Evolutionary conservation across 352 stramenopile genomes (phyloP).

Genomic region (Pythium plurisporium): DNA sequence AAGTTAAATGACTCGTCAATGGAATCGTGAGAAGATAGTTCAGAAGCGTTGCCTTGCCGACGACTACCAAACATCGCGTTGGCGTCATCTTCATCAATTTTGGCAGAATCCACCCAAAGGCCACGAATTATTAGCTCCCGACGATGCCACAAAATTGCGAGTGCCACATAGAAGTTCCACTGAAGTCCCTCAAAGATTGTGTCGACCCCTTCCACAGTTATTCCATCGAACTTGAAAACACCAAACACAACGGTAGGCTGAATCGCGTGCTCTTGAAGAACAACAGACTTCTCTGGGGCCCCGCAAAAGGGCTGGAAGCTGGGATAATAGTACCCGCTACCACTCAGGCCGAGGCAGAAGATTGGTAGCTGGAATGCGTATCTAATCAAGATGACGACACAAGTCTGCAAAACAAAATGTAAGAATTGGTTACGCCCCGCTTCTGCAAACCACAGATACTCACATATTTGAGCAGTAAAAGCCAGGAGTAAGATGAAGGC

Average conservation of each 20-base stretch:
- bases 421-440: too few relatives aligned
- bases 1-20: constrained; percentile 68
- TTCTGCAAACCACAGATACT: constrained; percentile 26
- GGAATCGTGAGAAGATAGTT: constrained; percentile 65
- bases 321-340: constrained; percentile 58
- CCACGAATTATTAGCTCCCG: constrained; percentile 73
- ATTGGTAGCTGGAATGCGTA: constrained; percentile 84
- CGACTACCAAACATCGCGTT: constrained; percentile 22
- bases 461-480: constrained; percentile 80
- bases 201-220: constrained; percentile 30
- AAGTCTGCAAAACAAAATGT: constrained; percentile 23
- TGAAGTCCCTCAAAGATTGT: constrained; percentile 66
- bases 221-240: constrained; percentile 84
- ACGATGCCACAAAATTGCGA: constrained; percentile 77
- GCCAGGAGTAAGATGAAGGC: constrained; percentile 56
- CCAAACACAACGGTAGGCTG: constrained; percentile 78
- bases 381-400: constrained; percentile 37
- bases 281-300: constrained; percentile 24
- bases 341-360: constrained; percentile 67
- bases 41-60: constrained; percentile 37
- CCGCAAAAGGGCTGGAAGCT: constrained; percentile 78
- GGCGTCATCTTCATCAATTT: constrained; percentile 6
- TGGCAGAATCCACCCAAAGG: constrained; percentile 52
- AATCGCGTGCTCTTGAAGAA: constrained; percentile 51
- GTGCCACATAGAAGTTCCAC: constrained; percentile 82